Conservation (phyloP, 208 protist genomes). For the Crithidia expoeki region DNA sequence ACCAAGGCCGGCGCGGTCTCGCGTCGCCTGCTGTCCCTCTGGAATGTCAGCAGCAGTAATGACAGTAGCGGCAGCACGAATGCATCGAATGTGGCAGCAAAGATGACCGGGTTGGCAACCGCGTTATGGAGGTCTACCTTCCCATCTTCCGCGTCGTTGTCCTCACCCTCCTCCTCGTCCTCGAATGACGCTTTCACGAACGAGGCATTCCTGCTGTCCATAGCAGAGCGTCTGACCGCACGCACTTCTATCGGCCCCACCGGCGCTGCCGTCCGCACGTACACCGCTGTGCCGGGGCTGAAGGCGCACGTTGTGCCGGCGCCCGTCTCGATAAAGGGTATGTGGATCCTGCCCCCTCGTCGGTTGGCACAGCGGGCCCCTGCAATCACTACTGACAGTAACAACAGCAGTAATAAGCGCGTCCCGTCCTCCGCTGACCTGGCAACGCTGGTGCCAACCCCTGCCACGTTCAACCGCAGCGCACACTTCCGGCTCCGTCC, state of each 20-base stretch:
- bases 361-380: conserved; percentile 6
- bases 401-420: background rate
- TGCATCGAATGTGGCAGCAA: background rate
- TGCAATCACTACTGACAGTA: background rate
- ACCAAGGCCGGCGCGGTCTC: conserved; percentile 14
- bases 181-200: background rate
- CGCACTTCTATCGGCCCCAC: conserved; percentile 19
- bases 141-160: background rate
- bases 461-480: conserved; percentile 32
- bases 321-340: conserved; percentile 45
- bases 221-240: conserved; percentile 23
- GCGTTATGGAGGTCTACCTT: background rate
- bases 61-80: background rate
- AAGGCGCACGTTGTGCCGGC: conserved; percentile 52
- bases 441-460: conserved; percentile 26
- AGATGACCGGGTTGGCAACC: too few relatives aligned
- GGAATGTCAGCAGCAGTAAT: conserved; percentile 16
- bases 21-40: conserved; percentile 25
- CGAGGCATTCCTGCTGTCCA: conserved; percentile 13
- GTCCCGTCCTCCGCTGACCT: background rate
- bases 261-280: conserved; percentile 34
- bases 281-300: conserved; percentile 62
- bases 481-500: conserved; percentile 30
- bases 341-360: conserved; percentile 69
- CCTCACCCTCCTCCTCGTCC: conserved; percentile 3